Percentiles rank a stretch among this genome's conserved stretches.
Conservation (phyloP, 2,329 filamentous ascomycete species). For the Cercospora zeae-maydis region DNA sequence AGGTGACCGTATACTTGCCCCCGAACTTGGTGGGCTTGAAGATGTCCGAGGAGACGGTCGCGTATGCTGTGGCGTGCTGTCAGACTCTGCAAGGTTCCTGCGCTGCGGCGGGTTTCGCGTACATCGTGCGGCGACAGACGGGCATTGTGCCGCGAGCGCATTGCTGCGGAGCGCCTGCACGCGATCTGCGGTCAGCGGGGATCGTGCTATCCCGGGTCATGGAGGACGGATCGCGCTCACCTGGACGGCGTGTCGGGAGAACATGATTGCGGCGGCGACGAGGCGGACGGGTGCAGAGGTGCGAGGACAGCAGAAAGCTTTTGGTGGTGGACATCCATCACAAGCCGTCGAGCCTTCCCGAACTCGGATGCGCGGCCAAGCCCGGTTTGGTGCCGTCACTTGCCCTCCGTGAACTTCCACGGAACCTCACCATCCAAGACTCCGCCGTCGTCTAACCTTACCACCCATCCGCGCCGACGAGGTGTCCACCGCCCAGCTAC, state of each 20-base stretch:
- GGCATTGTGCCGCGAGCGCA: conserved; percentile 46
- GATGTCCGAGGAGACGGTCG: conserved; percentile 87
- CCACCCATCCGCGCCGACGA: too few species aligned
- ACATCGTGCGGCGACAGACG: conserved; percentile 55
- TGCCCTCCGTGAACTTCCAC: not conserved
- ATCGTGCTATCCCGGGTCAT: conserved; percentile 15
- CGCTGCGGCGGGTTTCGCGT: conserved; percentile 34
- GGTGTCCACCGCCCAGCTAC: too few species aligned
- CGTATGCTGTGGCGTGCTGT: conserved; percentile 52
- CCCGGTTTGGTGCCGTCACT: conserved; percentile 1
- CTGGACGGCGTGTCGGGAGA: conserved; percentile 29
- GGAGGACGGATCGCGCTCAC: conserved; percentile 13
- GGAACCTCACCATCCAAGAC: not conserved
- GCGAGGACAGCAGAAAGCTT: conserved; percentile 13
- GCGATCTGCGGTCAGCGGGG: conserved; percentile 19
- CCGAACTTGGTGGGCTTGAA: conserved; percentile 99
- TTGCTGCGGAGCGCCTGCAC: conserved; percentile 54
- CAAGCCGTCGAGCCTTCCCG: conserved; percentile 6
- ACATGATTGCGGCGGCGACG: conserved; percentile 20
- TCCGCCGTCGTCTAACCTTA: not conserved
- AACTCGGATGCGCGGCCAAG: conserved; percentile 5
- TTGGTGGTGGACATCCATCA: conserved; percentile 5
- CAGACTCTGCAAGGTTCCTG: conserved; percentile 22
- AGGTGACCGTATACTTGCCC: conserved; percentile 97
- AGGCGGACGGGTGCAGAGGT: not conserved